Conservation (phyloP, 1,284 basidiomycete genomes). For the Phylloboletellus chloephorus region DNA sequence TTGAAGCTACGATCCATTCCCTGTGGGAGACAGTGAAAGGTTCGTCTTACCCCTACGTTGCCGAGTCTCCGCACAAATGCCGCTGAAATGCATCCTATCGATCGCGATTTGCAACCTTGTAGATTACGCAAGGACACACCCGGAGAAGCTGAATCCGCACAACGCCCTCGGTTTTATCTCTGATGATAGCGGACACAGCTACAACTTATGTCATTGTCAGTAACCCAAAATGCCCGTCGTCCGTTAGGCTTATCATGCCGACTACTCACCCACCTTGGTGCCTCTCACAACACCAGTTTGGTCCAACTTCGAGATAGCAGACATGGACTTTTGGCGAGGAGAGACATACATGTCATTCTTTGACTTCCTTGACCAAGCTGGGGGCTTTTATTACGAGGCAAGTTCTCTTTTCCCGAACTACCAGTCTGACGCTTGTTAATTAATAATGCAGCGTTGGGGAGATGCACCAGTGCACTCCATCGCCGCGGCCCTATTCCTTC, state of each 20-base stretch:
- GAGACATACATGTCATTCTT: slow-evolving; percentile 80
- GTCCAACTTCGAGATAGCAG: slow-evolving; percentile 84
- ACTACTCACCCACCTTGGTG: no score
- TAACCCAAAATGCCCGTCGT: slow-evolving; percentile 5
- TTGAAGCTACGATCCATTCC: slow-evolving; percentile 70
- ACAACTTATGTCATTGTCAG: slow-evolving; percentile 82
- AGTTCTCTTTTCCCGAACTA: slow-evolving; percentile 13
- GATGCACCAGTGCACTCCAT: slow-evolving; percentile 87
- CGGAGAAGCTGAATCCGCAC: slow-evolving; percentile 58
- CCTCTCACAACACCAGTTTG: slow-evolving; percentile 52
- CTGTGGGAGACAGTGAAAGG: slow-evolving; percentile 71
- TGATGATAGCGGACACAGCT: slow-evolving; percentile 60
- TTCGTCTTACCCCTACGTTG: slow-evolving; percentile 25
- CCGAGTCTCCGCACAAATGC: not conserved
- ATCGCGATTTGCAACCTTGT: slow-evolving; percentile 38
- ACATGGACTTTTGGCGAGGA: slow-evolving; percentile 77
- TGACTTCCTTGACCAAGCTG: slow-evolving; percentile 66
- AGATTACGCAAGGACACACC: slow-evolving; percentile 39
- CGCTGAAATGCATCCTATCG: not conserved
- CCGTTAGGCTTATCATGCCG: not conserved
- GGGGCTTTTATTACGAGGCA: slow-evolving; percentile 84
- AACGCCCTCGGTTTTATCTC: slow-evolving; percentile 73
- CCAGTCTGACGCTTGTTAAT: slow-evolving; percentile 5
- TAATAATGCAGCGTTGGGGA: slow-evolving; percentile 60
- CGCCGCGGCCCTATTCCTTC: slow-evolving; percentile 67